These are phyloP conservation scores for Talaromyces sp. DNA, from an alignment of 2,329 filamentous ascomycete genomes.

Conservation along the genomic window DNA sequence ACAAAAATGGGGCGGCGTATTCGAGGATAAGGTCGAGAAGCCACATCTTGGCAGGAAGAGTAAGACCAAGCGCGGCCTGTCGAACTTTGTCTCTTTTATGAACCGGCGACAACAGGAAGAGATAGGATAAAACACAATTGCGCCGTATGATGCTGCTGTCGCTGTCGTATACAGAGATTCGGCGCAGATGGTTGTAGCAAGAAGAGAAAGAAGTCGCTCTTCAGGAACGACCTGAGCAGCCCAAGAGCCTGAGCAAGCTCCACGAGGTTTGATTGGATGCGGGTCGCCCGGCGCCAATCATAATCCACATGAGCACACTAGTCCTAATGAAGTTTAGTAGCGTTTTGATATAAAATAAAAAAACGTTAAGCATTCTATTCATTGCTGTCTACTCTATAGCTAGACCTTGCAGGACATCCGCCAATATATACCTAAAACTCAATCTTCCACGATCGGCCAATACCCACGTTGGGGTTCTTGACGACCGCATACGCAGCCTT, in stretches of 20 bases:
- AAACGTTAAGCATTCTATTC: neutral
- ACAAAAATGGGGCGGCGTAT: constrained; percentile 48
- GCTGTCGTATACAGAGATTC: neutral
- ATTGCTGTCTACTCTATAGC: neutral
- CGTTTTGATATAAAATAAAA: neutral
- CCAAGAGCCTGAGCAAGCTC: neutral
- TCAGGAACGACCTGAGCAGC: neutral
- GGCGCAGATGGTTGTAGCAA: neutral
- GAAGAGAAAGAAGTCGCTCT: neutral
- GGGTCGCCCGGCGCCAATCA: neutral
- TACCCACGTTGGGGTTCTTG: constrained; percentile 56
- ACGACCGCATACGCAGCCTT: constrained; percentile 61
- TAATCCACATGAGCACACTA: neutral
- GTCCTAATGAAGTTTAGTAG: neutral
- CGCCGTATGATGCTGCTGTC: neutral
- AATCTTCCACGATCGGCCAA: constrained; percentile 61
- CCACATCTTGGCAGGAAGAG: constrained; percentile 27
- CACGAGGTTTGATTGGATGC: neutral
- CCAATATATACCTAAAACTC: constrained; percentile 38
- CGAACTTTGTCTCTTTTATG: neutral
- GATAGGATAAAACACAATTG: neutral
- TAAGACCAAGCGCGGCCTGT: neutral
- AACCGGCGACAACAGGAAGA: neutral
- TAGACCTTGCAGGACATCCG: neutral
- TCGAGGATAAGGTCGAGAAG: constrained; percentile 36